Evolutionary conservation across 805 yeast genomes (phyloP).

Genomic region (Kluyveromyces starmeri): DNA sequence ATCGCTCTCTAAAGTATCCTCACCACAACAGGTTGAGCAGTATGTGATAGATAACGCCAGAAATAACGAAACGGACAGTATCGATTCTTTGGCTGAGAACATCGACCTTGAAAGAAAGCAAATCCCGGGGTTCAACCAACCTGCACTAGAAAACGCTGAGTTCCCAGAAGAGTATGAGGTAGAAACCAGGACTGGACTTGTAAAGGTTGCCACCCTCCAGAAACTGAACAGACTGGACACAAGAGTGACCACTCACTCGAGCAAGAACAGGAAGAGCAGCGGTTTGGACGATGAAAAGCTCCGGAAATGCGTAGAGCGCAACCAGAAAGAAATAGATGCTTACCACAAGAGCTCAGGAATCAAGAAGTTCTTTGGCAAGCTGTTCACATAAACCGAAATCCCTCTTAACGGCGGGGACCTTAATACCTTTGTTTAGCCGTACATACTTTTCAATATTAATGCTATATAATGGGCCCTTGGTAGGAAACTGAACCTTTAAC

Average conservation of each 20-base stretch:
- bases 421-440: too few relatives aligned
- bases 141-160: constrained; percentile 17
- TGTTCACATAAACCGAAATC: constrained; percentile 20
- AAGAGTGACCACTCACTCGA: constrained; percentile 9
- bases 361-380: constrained; percentile 18
- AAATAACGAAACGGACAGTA: constrained; percentile 19
- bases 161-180: constrained; percentile 63
- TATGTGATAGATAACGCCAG: constrained; percentile 12
- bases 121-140: constrained; percentile 17
- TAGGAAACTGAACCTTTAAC: too few relatives aligned
- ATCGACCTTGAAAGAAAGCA: constrained; percentile 10
- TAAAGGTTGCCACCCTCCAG: constrained; percentile 46
- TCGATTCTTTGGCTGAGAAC: constrained; percentile 16
- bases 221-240: constrained; percentile 39
- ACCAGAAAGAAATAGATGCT: constrained; percentile 23
- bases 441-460: too few relatives aligned
- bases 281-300: constrained; percentile 19
- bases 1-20: neutral
- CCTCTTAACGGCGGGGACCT: too few relatives aligned
- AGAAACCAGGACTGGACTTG: constrained; percentile 61
- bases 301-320: constrained; percentile 26
- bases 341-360: constrained; percentile 18
- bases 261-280: neutral
- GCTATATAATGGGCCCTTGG: too few relatives aligned
- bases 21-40: neutral